phyloP scores from a whole-genome alignment of 371 early-diverging fungal species.

The Rhizopus stolonifer region DNA sequence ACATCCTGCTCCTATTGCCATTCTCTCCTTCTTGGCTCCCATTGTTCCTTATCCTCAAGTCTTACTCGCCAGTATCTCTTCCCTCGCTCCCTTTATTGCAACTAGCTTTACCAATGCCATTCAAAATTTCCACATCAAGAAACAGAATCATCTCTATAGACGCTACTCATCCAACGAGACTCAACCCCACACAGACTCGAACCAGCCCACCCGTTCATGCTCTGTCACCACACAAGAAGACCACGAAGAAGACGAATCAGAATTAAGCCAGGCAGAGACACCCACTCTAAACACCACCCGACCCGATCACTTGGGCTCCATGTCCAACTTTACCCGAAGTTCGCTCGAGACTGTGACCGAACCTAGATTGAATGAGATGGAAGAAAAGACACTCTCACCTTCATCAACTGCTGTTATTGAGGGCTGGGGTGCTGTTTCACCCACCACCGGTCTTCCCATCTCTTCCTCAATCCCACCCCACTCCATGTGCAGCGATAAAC shows the following conservation, averaged over 20 bases:
- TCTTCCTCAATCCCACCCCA: conserved; percentile 30
- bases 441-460: conserved; percentile 34
- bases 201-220: conserved; percentile 11
- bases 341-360: conserved; percentile 39
- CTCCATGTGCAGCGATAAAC: conserved; percentile 20
- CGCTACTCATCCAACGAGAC: conserved; percentile 3
- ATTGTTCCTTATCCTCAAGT: conserved; percentile 61
- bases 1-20: conserved; percentile 55
- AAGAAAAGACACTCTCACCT: conserved; percentile 19
- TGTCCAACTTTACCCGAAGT: conserved; percentile 31
- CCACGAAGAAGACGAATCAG: neutral
- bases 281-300: conserved; percentile 13
- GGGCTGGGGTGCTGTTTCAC: conserved; percentile 35
- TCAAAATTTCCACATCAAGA: conserved; percentile 22
- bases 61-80: conserved; percentile 44
- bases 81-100: conserved; percentile 57
- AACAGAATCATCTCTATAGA: conserved; percentile 15
- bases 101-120: conserved; percentile 43
- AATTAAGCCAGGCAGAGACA: conserved; percentile 10
- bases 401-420: conserved; percentile 34
- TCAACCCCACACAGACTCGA: neutral
- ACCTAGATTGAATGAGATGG: neutral
- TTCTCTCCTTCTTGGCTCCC: conserved; percentile 60
- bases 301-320: conserved; percentile 27
- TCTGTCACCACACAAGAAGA: conserved; percentile 7